Evolutionary conservation across 495 filamentous ascomycete species (phyloP).

Genomic region (Aspergillus indologenus): DNA sequence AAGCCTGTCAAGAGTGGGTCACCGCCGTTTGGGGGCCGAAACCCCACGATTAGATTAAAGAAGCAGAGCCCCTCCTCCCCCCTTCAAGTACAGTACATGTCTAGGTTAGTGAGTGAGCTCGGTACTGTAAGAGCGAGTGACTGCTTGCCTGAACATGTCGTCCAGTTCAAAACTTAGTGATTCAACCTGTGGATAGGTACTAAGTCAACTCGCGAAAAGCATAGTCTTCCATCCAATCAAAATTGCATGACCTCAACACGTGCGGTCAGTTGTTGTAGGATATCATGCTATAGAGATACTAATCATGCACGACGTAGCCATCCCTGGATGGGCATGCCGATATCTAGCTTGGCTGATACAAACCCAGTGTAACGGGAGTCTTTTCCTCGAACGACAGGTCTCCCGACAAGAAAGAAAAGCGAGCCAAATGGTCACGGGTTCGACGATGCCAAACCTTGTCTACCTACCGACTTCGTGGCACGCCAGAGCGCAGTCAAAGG

Average conservation of each 20-base stretch:
- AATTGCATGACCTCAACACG: neutral
- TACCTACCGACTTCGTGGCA: conserved; percentile 12
- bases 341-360: neutral
- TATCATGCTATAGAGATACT: conserved; percentile 6
- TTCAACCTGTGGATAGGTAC: too few species aligned
- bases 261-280: neutral
- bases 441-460: conserved; percentile 6
- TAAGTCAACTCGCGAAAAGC: neutral
- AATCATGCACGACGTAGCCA: conserved; percentile 7
- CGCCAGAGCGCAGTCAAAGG: conserved; percentile 14
- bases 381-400: neutral
- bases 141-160: too few species aligned
- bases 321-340: conserved; percentile 3
- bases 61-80: conserved; percentile 10
- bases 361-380: neutral
- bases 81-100: too few species aligned
- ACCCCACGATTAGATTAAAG: conserved; percentile 9
- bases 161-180: too few species aligned
- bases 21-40: conserved; percentile 20
- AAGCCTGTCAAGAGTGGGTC: conserved; percentile 28
- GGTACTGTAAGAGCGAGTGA: too few species aligned
- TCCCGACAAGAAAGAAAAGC: conserved; percentile 4
- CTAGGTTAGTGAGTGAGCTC: conserved; percentile 12
- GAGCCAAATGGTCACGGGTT: conserved; percentile 18
- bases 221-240: neutral